A percentile compares a stretch with the other conserved stretches of the same genome.
Evolutionary conservation across 305 asterid species (phyloP).

Genomic region (Caryopteris hybrid): DNA sequence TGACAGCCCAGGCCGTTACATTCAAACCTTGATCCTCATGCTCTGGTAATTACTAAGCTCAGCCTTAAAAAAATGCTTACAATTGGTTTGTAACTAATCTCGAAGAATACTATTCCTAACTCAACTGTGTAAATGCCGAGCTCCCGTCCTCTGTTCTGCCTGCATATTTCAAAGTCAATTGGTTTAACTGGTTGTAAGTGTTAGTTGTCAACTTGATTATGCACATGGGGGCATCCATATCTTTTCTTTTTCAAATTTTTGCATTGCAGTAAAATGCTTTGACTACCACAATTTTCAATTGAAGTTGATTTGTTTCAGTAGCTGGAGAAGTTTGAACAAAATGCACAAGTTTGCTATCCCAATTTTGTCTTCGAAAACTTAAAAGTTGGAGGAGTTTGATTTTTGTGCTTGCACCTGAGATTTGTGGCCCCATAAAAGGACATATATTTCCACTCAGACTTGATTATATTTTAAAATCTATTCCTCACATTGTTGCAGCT

Average conservation of each 20-base stretch:
- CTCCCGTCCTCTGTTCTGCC: background rate
- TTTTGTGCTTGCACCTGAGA: conserved; percentile 17
- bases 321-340: background rate
- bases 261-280: background rate
- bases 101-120: background rate
- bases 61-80: background rate
- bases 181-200: background rate
- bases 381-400: background rate
- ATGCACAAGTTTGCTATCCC: background rate
- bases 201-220: background rate
- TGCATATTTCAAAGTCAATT: background rate
- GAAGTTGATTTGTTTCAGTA: conserved; percentile 8
- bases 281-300: background rate
- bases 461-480: conserved; percentile 12
- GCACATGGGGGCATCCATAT: background rate
- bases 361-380: background rate
- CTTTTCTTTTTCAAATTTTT: background rate
- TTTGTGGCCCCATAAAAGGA: background rate
- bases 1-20: background rate
- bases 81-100: background rate
- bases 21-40: background rate
- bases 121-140: background rate
- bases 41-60: background rate
- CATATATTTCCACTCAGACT: conserved; percentile 5
- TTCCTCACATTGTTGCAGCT: conserved; percentile 40